Evolutionary conservation across 495 filamentous ascomycete species (phyloP), one percentile per base, ranked within the genome.

Genomic region (Aspergillus nanangensis): DNA sequence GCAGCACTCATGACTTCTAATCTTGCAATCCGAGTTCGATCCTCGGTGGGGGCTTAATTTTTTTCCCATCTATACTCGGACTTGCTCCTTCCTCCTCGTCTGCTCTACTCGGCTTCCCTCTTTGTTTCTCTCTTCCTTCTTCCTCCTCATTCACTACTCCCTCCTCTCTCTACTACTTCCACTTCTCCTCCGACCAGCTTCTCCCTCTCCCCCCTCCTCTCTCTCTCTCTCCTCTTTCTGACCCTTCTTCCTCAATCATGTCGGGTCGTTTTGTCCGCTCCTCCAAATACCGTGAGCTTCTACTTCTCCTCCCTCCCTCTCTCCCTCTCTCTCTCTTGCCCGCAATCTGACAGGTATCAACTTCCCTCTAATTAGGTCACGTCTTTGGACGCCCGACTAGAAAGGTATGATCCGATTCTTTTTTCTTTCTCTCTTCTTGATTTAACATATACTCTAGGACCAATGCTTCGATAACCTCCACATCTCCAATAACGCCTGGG

Each of bases 401-500:
- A 70, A 96, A 95, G 81, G 91, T 92, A 69, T 75, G 57, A 48
- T 52, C 9, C 38, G 31, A 11, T 17, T 24, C 21, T 40, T 25
- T 38, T 47, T 21, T 14, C 44, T 11, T 22, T 15, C 32, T n/a
- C n/a, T 23, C 2, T 40, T 50, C 29, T 54, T 38, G 37, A 44
- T 44, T 40, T 38, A 47, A 29, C 54, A 46, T 23, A 23, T 50
- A 39, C 13, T 44, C 14, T 41, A 87, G 80, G 85, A 89, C 61
- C 81, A 85, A 87, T 96, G 90, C 75, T 97, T 96, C 67, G 94
- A 98, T 73, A 97, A 97, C 65, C 77, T 97, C 56, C 79, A 81
- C 49, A 86, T 98, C 66, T 96, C 92, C 49, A 83, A 82, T 66
- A 98, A 98, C 82, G 92, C 94, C 42, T 98, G 93, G 92, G 93